Percentiles rank a stretch among this genome's conserved stretches.
Conservation (phyloP, 2,329 filamentous ascomycete genomes). For the Alternaria sp. region DNA sequence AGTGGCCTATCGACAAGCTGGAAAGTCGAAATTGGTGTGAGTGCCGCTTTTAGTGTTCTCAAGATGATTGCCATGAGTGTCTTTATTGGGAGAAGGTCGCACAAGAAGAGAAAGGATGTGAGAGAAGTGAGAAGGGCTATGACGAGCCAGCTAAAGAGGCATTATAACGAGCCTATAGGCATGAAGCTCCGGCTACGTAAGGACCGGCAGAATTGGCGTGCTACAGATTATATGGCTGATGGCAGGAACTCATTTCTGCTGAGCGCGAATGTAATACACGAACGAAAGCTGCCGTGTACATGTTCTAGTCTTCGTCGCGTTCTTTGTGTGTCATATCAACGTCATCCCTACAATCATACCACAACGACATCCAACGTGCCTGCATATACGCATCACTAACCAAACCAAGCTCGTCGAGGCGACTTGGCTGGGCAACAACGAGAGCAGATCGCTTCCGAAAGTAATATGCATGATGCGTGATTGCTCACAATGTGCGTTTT, state of each 20-base stretch:
- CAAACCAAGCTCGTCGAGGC: not conserved
- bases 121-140: not conserved
- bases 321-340: constrained; percentile 5
- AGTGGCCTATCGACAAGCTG: not conserved
- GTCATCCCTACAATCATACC: constrained; percentile 9
- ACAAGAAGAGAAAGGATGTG: not conserved
- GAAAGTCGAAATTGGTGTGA: not conserved
- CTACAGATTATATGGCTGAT: not conserved
- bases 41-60: constrained; percentile 1
- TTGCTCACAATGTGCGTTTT: not conserved
- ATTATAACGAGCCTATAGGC: not conserved
- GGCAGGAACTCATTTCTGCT: not conserved
- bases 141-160: not conserved
- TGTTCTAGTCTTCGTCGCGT: not conserved
- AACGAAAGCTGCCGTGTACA: not conserved
- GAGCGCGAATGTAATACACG: not conserved
- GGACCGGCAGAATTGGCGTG: not conserved
- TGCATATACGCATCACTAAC: not conserved
- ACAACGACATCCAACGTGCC: constrained; percentile 1
- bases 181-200: not conserved
- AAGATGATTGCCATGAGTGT: not conserved
- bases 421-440: not conserved
- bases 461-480: constrained; percentile 1
- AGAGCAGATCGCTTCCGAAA: constrained; percentile 4
- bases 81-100: not conserved